These are phyloP conservation scores for Alternaria gansuensis DNA, from an alignment of 2,329 filamentous ascomycete genomes.

Conservation along the genomic window DNA sequence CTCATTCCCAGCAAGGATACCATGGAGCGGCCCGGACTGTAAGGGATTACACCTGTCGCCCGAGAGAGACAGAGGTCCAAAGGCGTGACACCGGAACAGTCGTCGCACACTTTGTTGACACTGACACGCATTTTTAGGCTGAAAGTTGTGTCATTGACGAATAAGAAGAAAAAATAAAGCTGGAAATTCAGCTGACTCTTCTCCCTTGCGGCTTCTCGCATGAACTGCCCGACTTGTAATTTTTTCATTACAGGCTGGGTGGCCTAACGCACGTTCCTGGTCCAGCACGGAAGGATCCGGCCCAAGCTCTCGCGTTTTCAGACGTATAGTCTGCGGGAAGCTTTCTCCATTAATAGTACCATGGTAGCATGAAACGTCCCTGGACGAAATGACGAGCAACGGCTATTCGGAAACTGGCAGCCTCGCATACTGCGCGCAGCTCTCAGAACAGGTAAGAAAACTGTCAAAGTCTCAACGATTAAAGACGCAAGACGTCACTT, in stretches of 20 bases:
- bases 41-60: slow-evolving; percentile 7
- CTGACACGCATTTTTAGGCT: neutral
- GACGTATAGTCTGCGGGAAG: slow-evolving; percentile 3
- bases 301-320: slow-evolving; percentile 7
- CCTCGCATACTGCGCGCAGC: slow-evolving; percentile 1
- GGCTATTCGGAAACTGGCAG: slow-evolving; percentile 5
- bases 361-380: slow-evolving; percentile 6
- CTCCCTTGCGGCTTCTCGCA: neutral
- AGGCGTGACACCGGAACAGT: neutral
- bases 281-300: slow-evolving; percentile 1
- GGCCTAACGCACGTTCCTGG: slow-evolving; percentile 4
- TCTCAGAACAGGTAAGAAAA: neutral
- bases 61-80: neutral
- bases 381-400: slow-evolving; percentile 9
- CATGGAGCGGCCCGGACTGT: slow-evolving; percentile 14
- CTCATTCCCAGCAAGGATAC: slow-evolving; percentile 9
- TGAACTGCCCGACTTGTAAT: slow-evolving; percentile 4
- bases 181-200: neutral
- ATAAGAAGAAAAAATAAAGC: neutral
- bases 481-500: neutral
- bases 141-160: neutral
- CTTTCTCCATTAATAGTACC: slow-evolving; percentile 15
- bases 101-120: neutral
- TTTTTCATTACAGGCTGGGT: neutral
- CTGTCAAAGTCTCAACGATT: slow-evolving; percentile 4